Evolutionary conservation across 306 rosid genomes (phyloP).

Genomic region (Bauhinia variegata): DNA sequence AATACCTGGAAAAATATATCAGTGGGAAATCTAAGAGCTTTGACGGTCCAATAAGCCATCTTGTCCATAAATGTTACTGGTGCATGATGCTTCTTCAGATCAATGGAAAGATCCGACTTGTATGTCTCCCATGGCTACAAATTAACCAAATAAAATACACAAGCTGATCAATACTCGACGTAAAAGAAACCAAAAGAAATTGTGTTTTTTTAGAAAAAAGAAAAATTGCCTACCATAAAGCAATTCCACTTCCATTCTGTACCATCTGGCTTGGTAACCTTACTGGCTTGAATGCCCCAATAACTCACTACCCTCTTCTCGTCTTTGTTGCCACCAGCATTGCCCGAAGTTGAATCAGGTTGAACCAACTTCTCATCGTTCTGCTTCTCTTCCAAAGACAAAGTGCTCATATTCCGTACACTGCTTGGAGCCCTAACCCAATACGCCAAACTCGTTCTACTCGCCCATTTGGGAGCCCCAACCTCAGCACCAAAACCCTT

Average conservation of each 20-base stretch:
- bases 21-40: constrained; percentile 61
- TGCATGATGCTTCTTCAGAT: constrained; percentile 66
- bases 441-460: neutral
- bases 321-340: constrained; percentile 29
- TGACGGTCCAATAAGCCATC: constrained; percentile 78
- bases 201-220: no score
- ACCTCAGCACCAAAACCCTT: constrained; percentile 32
- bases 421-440: constrained; percentile 20
- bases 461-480: constrained; percentile 7
- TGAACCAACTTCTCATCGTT: constrained; percentile 14
- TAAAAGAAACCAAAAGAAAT: no score
- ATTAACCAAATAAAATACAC: neutral
- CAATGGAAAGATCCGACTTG: constrained; percentile 61
- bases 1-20: constrained; percentile 75
- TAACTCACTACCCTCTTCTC: constrained; percentile 50
- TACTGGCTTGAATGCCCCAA: constrained; percentile 59
- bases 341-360: neutral
- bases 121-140: constrained; percentile 82
- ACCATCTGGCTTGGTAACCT: constrained; percentile 56
- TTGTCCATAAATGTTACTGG: constrained; percentile 63
- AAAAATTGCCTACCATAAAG: constrained; percentile 54
- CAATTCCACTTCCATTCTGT: constrained; percentile 77
- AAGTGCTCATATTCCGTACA: constrained; percentile 37
- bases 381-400: constrained; percentile 40
- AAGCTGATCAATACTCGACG: neutral